Base-by-base conservation (phyloP, 176 grass and related monocot genomes). In the Phragmites australis region DNA sequence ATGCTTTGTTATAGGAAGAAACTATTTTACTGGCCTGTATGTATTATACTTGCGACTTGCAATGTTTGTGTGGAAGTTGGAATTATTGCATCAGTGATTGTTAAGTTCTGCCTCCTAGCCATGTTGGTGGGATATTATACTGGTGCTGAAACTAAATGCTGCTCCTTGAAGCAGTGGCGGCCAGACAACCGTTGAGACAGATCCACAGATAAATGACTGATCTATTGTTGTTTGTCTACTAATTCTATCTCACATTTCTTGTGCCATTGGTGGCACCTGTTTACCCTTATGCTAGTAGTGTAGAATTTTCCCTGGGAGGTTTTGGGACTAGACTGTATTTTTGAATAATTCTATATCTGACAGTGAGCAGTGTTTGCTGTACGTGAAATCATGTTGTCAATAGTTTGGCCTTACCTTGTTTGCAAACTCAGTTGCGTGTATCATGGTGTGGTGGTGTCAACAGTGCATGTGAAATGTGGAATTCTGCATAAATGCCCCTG, bases 131-230 rank as follows among this genome's bases (percentile, higher is more conserved):
- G 75, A 81, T 54, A 46, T 85, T 46, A 44, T 81, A 72, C 65
- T 63, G 72, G 80, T 90, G 93, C 90, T 62, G n/a, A 93, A 72
- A 90, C 18, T 25, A 59, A 93, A 86, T 7, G 88, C 71, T 88
- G 88, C 56, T 81, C 31, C 1, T 77, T 76, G 26, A 77, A 71
- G 81, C 75, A 70, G 88, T 30, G 51, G 57, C 71, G 85, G 90
- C 88, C 85, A 97, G 93, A 93, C 88, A 97, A 93, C 90, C 80
- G 86, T 91, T 54, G 90, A 74, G 83, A 90, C 92, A 87, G 88
- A 91, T 97, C 88, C 86, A 89, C 93, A 91, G 93, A 81, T 84
- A 32, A 85, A 82, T 41, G 86, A 64, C 64, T 49, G 8, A 4
- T 65, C 11, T 65, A 1, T 39, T 88, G 84, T 59, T 79, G 31